Conservation (phyloP, 108 stramenopile genomes). For the Skeletonema costatum region DNA sequence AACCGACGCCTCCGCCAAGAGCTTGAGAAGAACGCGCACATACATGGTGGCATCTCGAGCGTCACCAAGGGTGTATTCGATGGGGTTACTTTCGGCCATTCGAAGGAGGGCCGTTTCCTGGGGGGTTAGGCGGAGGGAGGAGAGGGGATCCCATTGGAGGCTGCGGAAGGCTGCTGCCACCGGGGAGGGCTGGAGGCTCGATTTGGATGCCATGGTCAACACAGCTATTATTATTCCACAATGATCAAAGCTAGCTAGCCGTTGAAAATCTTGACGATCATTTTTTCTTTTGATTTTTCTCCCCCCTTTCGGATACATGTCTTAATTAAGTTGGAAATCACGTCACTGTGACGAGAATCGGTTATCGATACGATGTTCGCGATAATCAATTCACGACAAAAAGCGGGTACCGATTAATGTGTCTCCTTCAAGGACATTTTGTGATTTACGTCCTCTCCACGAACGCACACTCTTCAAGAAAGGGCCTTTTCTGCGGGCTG, state of each 20-base stretch:
- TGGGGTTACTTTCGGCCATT: constrained; percentile 91
- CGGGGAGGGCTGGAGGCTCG: constrained; percentile 55
- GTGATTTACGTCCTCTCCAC: too few species aligned
- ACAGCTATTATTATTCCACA: not conserved
- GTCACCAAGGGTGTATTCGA: constrained; percentile 88
- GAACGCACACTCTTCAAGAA: too few species aligned
- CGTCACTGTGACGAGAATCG: too few species aligned
- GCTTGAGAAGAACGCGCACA: constrained; percentile 83
- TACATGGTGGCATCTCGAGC: constrained; percentile 92
- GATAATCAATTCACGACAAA: too few species aligned
- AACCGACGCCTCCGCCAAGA: constrained; percentile 79
- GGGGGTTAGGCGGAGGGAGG: constrained; percentile 79
- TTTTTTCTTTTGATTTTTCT: too few species aligned
- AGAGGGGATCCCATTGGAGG: constrained; percentile 79
- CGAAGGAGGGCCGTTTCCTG: constrained; percentile 87
- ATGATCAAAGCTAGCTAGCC: not conserved
- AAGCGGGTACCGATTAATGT: too few species aligned
- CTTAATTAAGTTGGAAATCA: too few species aligned
- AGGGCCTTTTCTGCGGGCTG: too few species aligned
- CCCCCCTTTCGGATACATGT: too few species aligned
- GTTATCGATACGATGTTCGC: too few species aligned
- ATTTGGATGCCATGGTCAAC: constrained; percentile 19
- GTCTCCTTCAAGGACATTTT: too few species aligned
- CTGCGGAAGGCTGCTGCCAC: constrained; percentile 68
- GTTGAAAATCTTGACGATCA: not conserved